Base-by-base conservation (phyloP, 257 asterid species). In the Plantago elongata region DNA sequence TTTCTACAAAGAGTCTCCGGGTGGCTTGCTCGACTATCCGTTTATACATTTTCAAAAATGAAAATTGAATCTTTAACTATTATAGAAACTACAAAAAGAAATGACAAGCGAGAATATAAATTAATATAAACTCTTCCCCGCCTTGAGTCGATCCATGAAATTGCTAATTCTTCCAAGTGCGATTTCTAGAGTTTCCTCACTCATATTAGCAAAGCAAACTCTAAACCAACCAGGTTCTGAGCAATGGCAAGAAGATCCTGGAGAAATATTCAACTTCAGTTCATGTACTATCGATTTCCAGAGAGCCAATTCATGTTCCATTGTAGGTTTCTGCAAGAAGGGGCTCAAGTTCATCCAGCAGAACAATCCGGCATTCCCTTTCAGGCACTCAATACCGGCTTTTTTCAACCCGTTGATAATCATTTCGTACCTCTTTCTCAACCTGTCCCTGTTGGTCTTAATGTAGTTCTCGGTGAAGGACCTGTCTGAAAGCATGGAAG, bases 191-290 rank as follows among this genome's bases (percentile, higher is more conserved):
- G 87, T 81, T 5, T 66, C 42, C 16, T 81, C 84, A 65, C 69
- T 81, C 82, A 81, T 81, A 64, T 81, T 81, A 0, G 87, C 87
- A 51, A 81, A 81, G 75, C 87, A 81, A 50, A 81, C 80, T 29
- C 87, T 66, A 30, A 81, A 81, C 87, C 87, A 81, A 0, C 87
- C 87, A 0, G 87, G 67, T 38, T 78, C 87, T 0, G 77, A 73
- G 51, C 84, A 81, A 71, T 81, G 87, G 49, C 87, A 81, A 0
- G 87, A 81, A 3, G 75, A 69, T 0, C 87, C 87, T 0, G 87
- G 87, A 0, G 87, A 81, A 3, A 81, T 68, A 9, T 81, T 81
- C 8, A 81, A 46, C 54, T 54, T 78, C 44, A 75, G 76, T 22
- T 81, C 70, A 40, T 71, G 64, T 75, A 81, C 17, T 3, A 81